Percentiles rank a stretch among this genome's conserved stretches.
Evolutionary conservation across 2,329 filamentous ascomycete genomes (phyloP).

Genomic region (Aspergillus aculeatinus): DNA sequence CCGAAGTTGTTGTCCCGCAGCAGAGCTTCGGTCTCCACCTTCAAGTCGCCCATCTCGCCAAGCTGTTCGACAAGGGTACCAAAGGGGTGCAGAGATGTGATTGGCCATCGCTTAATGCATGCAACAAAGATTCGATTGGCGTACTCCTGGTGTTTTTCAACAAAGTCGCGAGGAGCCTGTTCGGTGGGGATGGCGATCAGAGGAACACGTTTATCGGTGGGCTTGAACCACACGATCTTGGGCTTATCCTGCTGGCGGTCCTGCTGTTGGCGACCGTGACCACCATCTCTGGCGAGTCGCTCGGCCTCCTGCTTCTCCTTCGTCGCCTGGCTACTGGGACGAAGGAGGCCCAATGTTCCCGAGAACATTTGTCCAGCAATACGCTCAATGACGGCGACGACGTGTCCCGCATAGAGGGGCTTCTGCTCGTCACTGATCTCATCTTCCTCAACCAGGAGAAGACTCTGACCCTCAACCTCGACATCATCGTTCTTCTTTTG

Average conservation of each 20-base stretch:
- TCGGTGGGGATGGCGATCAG: slow-evolving; percentile 98
- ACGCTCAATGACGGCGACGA: slow-evolving; percentile 95
- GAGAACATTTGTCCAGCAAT: slow-evolving; percentile 99
- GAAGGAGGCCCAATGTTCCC: slow-evolving; percentile 86
- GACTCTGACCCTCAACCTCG: slow-evolving; percentile 94
- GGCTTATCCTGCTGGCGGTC: slow-evolving; percentile 91
- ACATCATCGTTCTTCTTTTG: slow-evolving; percentile 99
- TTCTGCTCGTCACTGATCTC: slow-evolving; percentile 99
- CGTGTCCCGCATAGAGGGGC: slow-evolving; percentile 92
- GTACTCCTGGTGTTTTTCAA: slow-evolving; percentile 97
- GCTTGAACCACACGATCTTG: slow-evolving; percentile 99
- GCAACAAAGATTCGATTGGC: slow-evolving; percentile 97
- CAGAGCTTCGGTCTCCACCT: slow-evolving; percentile 95
- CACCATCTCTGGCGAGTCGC: slow-evolving; percentile 83
- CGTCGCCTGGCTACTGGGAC: slow-evolving; percentile 95
- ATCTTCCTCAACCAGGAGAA: slow-evolving; percentile 95
- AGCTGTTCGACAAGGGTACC: slow-evolving; percentile 96
- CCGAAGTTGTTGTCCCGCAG: slow-evolving; percentile 98
- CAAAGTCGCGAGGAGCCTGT: slow-evolving; percentile 94
- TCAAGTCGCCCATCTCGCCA: slow-evolving; percentile 94
- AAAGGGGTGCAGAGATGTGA: slow-evolving; percentile 98
- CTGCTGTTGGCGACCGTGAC: slow-evolving; percentile 69
- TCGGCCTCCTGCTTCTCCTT: slow-evolving; percentile 99
- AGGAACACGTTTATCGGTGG: slow-evolving; percentile 96
- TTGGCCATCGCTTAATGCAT: slow-evolving; percentile 99